Evolutionary conservation across 2,329 filamentous ascomycete species (phyloP).

Genomic region (Curvularia eragrostidis): DNA sequence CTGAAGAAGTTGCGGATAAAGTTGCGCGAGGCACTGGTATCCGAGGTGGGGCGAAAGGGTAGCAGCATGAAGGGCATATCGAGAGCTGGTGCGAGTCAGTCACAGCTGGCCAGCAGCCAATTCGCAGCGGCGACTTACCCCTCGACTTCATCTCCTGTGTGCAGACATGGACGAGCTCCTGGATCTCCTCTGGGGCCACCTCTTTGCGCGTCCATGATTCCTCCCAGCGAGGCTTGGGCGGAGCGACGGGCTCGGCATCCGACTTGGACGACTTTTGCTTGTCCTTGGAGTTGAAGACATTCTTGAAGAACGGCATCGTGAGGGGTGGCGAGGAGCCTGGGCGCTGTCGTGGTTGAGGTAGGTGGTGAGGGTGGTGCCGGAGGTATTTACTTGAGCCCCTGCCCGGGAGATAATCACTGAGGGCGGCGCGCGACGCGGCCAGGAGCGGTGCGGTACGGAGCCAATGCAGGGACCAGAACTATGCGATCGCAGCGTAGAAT

Average conservation of each 20-base stretch:
- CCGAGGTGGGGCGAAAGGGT: constrained; percentile 90
- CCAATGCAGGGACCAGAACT: constrained; percentile 23
- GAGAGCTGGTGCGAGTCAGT: constrained; percentile 66
- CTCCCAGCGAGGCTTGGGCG: constrained; percentile 79
- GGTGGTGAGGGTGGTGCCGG: constrained; percentile 7
- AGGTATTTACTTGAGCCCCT: constrained; percentile 30
- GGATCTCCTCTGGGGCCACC: constrained; percentile 88
- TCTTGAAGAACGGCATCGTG: constrained; percentile 50
- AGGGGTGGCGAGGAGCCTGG: constrained; percentile 11
- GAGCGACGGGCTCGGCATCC: constrained; percentile 44
- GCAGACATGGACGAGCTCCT: constrained; percentile 83
- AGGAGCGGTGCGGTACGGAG: constrained; percentile 16
- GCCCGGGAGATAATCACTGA: constrained; percentile 21
- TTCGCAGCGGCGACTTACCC: constrained; percentile 65
- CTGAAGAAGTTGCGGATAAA: constrained; percentile 95
- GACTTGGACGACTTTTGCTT: constrained; percentile 41
- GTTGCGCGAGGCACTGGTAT: constrained; percentile 87
- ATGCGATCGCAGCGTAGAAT: constrained; percentile 13
- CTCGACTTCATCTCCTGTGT: constrained; percentile 91
- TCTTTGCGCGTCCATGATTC: constrained; percentile 84
- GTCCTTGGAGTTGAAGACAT: constrained; percentile 49
- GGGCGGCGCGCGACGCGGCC: constrained; percentile 20
- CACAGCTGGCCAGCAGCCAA: background rate
- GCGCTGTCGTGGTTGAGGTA: constrained; percentile 23
- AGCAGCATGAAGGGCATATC: constrained; percentile 91